Base-by-base conservation (phyloP, 164 flowering plant species). In the Vitis rotundifolia region DNA sequence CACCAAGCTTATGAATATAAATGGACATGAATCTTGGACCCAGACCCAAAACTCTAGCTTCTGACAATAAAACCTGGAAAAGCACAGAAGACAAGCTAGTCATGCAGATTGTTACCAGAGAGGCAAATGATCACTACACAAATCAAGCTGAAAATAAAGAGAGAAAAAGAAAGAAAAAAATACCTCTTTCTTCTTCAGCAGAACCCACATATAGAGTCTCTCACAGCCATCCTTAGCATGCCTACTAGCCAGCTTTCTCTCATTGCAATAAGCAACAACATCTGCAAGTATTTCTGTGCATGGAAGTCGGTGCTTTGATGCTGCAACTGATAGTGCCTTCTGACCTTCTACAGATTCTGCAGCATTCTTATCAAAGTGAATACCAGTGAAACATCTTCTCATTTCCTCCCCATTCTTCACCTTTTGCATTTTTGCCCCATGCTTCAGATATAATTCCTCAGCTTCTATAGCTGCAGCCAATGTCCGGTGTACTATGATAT, bases 11-110 rank as follows among this genome's bases (percentile, higher is more conserved):
- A 19, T 75, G 80, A 48, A 95, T 83, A 75, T 93, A 95, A 28
- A 95, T 72, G 19, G 94, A 83, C 98, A 95, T 91, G 78, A 95
- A 95, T 74, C 80, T 87, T n/a, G 99, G 97, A 11, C 99, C 99
- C 67, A 95, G 77, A 58, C 92, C 91, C 86, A 93, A 29, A 22
- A 95, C 95, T 79, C 97, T 82, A 48, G 97, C 99, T 71, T 93
- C 89, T 19, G 92, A 81, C 28, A 87, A 66, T 16, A 91, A 71
- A 71, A 87, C 71, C 99, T 95, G 97, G 67, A 72, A 49, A 50
- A 68, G 11, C 26, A 50, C 7, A 53, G 49, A 52, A 75, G 2
- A n/a, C 49, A 64, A 18, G 16, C 31, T 31, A 44, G 10, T 37
- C 51, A 59, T 66, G n/a, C n/a, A 26, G 15, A 64, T 59, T 44